Evolutionary conservation across 495 filamentous ascomycete species (phyloP).

Genomic region (Rhizodiscina lignyota): DNA sequence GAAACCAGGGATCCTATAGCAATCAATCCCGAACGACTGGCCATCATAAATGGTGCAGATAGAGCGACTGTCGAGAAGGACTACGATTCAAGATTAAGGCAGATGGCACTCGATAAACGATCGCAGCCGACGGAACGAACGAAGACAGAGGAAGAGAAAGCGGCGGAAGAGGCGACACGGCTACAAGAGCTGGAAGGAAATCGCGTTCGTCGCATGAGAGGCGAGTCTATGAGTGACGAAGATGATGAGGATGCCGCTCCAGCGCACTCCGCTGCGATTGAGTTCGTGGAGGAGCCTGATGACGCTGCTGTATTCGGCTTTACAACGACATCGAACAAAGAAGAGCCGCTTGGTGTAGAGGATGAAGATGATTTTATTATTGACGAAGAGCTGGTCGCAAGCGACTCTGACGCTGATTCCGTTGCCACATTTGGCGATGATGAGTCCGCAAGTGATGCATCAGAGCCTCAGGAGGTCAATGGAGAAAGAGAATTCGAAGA

Average conservation of each 20-base stretch:
- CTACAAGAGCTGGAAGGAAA: constrained; percentile 68
- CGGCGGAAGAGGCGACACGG: constrained; percentile 51
- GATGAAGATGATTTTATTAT: constrained; percentile 88
- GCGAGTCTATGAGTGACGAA: too few species aligned
- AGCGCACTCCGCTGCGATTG: constrained; percentile 9
- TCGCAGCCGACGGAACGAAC: constrained; percentile 73
- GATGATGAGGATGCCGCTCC: constrained; percentile 28
- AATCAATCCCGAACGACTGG: constrained; percentile 42
- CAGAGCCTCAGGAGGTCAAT: constrained; percentile 19
- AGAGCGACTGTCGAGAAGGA: constrained; percentile 52
- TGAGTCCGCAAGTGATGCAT: constrained; percentile 26
- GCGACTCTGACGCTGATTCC: constrained; percentile 41
- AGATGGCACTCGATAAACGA: constrained; percentile 66
- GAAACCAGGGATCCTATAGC: constrained; percentile 21
- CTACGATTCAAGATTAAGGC: constrained; percentile 67
- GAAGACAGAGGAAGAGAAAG: constrained; percentile 81
- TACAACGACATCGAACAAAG: constrained; percentile 15
- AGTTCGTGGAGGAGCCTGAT: constrained; percentile 20
- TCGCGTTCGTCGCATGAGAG: constrained; percentile 55
- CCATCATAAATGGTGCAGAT: constrained; percentile 41
- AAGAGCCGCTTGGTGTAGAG: constrained; percentile 33
- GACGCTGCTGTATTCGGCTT: constrained; percentile 46
- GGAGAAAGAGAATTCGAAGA: constrained; percentile 22
- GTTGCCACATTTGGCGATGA: constrained; percentile 36
- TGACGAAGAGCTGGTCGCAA: constrained; percentile 69